Evolutionary conservation across 768 basidiomycete genomes (phyloP).

Genomic region (Mycena haematopus): DNA sequence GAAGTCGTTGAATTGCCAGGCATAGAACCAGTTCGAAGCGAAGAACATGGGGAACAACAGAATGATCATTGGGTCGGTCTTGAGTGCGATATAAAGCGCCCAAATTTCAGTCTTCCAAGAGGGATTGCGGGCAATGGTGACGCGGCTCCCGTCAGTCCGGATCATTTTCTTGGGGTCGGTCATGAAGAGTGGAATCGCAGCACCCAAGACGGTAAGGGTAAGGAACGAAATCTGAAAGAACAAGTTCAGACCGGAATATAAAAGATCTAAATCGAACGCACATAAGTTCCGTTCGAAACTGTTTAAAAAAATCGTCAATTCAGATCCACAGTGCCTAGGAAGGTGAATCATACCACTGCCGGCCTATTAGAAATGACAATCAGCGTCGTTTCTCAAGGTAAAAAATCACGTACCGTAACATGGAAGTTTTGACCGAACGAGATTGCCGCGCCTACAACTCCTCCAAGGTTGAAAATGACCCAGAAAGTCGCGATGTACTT

Average conservation of each 20-base stretch:
- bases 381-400: not conserved
- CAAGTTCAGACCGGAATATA: constrained; percentile 5
- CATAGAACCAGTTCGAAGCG: constrained; percentile 85
- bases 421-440: constrained; percentile 75
- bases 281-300: constrained; percentile 81
- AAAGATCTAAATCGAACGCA: constrained; percentile 41
- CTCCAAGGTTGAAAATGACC: constrained; percentile 84
- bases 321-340: not conserved
- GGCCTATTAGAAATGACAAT: constrained; percentile 40
- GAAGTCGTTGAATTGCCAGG: constrained; percentile 85
- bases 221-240: constrained; percentile 77
- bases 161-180: constrained; percentile 75
- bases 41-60: constrained; percentile 88
- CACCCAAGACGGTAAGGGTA: constrained; percentile 72
- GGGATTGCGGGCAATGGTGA: constrained; percentile 65
- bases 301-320: constrained; percentile 8
- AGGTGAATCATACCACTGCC: constrained; percentile 45
- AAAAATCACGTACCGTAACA: constrained; percentile 52
- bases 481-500: constrained; percentile 82
- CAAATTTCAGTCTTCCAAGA: constrained; percentile 81
- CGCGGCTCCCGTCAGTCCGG: constrained; percentile 76
- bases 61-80: constrained; percentile 73
- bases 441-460: constrained; percentile 79
- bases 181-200: constrained; percentile 71
- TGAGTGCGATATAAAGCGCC: constrained; percentile 71